Base-by-base conservation (phyloP, 345 rosid species). In the Firmiana major region DNA sequence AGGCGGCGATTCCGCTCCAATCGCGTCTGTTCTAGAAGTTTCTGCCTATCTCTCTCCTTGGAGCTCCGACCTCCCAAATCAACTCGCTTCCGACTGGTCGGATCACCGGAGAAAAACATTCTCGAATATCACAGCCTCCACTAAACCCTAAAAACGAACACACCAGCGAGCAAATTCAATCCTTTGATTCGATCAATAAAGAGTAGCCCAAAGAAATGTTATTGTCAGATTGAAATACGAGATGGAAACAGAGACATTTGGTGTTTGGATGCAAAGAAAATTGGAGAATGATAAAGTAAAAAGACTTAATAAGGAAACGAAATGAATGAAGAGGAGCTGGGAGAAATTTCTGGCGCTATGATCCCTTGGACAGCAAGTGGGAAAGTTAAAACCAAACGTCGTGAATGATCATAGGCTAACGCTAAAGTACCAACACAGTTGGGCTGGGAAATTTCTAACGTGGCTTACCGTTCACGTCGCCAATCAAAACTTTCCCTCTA, bases 11-110 rank as follows among this genome's bases (percentile, higher is more conserved):
- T 88, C 5, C 99, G 90, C 86, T 97, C 98, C 88, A 89, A 79
- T 70, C 98, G 86, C 38, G 99, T 91, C 83, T 93, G 97, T 80
- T 97, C 98, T 17, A 97, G 82, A 84, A 97, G 99, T 86, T 97
- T 97, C 86, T 92, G 89, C 63, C 95, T 90, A 67, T 97, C 99
- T 79, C 97, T 88, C 85, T 97, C 98, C 84, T 97, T 97, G 7
- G 97, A 86, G 74, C 99, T 97, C 86, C 98, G 90, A 64, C 99
- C 99, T 59, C 99, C 99, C 80, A 97, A 88, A 83, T 92, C 99
- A 43, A 97, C 99, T 78, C 99, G 91, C 86, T 92, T 97, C 80
- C 98, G 89, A 67, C 94, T 87, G 42, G 97, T 86, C 1, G 98
- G 87, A 89, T 97, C 99, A 74, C 99, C 99, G 72, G 89, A 62